phyloP scores from a whole-genome alignment of 352 stramenopile species.

The Globisporangium canariense region DNA sequence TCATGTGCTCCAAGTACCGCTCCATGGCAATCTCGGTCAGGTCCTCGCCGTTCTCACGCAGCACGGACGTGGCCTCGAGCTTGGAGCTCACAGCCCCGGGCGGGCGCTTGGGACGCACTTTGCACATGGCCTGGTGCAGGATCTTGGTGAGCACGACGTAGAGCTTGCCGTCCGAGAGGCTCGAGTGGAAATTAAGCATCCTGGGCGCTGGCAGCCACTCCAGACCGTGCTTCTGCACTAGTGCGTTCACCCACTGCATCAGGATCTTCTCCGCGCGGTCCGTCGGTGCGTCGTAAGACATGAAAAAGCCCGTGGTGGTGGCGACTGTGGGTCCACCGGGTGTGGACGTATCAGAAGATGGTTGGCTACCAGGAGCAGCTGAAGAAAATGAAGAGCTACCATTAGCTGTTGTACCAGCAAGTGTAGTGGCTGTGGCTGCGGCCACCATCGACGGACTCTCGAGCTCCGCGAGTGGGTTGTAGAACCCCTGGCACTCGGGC shows the following conservation, averaged over 20 bases:
- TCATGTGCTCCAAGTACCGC: slow-evolving; percentile 66
- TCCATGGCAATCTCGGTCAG: slow-evolving; percentile 76
- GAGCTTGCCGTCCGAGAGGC: slow-evolving; percentile 55
- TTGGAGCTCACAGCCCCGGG: slow-evolving; percentile 28
- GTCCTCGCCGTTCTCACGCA: slow-evolving; percentile 78
- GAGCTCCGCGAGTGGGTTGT: slow-evolving; percentile 58
- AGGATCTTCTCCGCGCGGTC: slow-evolving; percentile 71
- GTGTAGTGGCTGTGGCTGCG: neutral
- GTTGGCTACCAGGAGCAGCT: neutral
- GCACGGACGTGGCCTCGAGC: slow-evolving; percentile 50
- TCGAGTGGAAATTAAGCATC: slow-evolving; percentile 71
- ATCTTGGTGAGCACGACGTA: slow-evolving; percentile 55
- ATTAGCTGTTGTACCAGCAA: slow-evolving; percentile 7
- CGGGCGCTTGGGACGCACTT: slow-evolving; percentile 34
- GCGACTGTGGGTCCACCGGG: neutral
- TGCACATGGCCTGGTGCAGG: slow-evolving; percentile 65
- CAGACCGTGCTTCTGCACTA: slow-evolving; percentile 38
- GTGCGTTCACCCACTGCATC: slow-evolving; percentile 70
- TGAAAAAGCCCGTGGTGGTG: slow-evolving; percentile 16
- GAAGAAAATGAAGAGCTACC: neutral
- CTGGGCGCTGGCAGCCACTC: slow-evolving; percentile 49
- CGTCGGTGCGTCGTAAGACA: slow-evolving; percentile 43
- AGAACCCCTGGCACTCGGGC: slow-evolving; percentile 58
- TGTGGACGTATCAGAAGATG: neutral
- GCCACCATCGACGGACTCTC: slow-evolving; percentile 17